These are phyloP conservation scores for Aureobasidium sp. DNA, from an alignment of 2,329 filamentous ascomycete species.

Conservation along the genomic window DNA sequence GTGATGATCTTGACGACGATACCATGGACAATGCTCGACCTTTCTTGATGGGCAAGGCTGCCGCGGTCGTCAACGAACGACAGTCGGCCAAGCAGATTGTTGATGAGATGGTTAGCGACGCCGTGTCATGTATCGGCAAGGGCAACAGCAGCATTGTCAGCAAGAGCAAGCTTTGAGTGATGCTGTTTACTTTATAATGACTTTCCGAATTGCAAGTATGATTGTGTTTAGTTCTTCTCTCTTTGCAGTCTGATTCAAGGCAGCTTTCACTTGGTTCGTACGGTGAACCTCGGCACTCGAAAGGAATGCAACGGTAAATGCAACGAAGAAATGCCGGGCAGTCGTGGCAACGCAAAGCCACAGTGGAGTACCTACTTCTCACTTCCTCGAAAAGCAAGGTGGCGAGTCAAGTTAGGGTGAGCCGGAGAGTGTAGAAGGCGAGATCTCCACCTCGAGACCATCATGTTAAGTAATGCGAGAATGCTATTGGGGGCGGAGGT, in stretches of 20 bases:
- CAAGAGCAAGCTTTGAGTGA: slow-evolving; percentile 30
- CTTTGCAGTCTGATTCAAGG: neutral
- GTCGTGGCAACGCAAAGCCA: neutral
- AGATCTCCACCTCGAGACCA: neutral
- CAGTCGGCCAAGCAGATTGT: slow-evolving; percentile 87
- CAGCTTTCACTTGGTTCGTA: neutral
- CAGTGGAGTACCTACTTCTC: neutral
- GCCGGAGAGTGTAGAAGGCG: neutral
- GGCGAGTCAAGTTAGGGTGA: neutral
- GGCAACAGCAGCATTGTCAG: slow-evolving; percentile 24
- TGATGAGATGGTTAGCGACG: slow-evolving; percentile 86
- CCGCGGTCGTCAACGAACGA: slow-evolving; percentile 87
- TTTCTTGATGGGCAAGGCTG: slow-evolving; percentile 93
- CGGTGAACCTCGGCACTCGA: no score
- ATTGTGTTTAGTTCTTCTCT: neutral
- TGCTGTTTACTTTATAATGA: neutral
- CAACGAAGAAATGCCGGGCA: neutral
- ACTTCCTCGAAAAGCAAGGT: neutral
- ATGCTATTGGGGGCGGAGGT: neutral
- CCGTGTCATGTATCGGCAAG: slow-evolving; percentile 34
- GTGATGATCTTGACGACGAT: slow-evolving; percentile 63
- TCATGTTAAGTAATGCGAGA: neutral
- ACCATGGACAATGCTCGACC: slow-evolving; percentile 86
- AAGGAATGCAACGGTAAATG: neutral
- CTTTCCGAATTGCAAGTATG: neutral